A percentile compares a stretch with the other conserved stretches of the same genome.
Evolutionary conservation across 768 basidiomycete species (phyloP).

Genomic region (Agrocybe chaxingu): DNA sequence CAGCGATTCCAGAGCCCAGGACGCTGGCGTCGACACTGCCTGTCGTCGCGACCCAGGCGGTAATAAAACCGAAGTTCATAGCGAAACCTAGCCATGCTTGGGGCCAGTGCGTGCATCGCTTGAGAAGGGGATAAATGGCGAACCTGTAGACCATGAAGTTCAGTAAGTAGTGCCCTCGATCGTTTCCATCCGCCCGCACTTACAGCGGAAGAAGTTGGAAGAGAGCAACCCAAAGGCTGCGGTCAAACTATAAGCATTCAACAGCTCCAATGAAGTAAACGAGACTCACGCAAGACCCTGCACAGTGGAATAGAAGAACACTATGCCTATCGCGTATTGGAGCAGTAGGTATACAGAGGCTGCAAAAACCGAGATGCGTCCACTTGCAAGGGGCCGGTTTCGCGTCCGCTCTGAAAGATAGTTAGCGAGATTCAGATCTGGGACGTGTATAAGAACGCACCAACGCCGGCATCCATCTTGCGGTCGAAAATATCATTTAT

Average conservation of each 20-base stretch:
- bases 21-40: constrained; percentile 27
- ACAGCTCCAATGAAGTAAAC: neutral
- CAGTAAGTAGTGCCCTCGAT: neutral
- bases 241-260: neutral
- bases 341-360: constrained; percentile 37
- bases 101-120: constrained; percentile 57
- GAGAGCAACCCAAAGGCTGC: constrained; percentile 38
- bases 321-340: constrained; percentile 37
- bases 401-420: constrained; percentile 44
- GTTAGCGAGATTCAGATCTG: too few species aligned
- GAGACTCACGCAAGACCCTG: constrained; percentile 30
- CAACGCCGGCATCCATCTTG: constrained; percentile 49
- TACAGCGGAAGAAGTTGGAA: constrained; percentile 46
- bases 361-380: constrained; percentile 39
- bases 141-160: constrained; percentile 21
- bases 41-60: constrained; percentile 43
- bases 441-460: constrained; percentile 24
- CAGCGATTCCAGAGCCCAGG: constrained; percentile 31
- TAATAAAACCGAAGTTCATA: constrained; percentile 53
- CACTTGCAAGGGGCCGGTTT: constrained; percentile 45
- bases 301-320: constrained; percentile 34
- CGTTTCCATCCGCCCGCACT: constrained; percentile 9
- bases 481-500: constrained; percentile 57
- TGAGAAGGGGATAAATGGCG: constrained; percentile 50
- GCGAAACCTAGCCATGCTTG: constrained; percentile 61